These are phyloP conservation scores for Luffa aegyptiaca DNA, from an alignment of 306 rosid species.

Conservation along the genomic window DNA sequence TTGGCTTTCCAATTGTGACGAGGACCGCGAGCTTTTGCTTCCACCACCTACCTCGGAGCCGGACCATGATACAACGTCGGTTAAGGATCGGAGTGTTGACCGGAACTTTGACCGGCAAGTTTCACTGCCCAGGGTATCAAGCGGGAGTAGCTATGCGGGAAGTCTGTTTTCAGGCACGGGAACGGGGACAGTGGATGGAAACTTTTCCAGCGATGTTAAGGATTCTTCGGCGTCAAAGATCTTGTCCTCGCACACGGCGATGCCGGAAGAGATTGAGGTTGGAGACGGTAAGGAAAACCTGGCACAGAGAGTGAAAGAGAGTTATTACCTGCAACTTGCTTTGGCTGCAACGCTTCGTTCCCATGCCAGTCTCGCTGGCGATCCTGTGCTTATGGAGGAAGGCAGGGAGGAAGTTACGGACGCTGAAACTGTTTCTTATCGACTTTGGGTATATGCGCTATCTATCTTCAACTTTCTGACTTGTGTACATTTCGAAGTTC, in stretches of 20 bases:
- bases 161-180: conserved; percentile 83
- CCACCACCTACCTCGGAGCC: conserved; percentile 15
- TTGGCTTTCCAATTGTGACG: conserved; percentile 22
- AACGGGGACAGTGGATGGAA: conserved; percentile 57
- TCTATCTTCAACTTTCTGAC: background rate
- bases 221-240: conserved; percentile 25
- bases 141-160: conserved; percentile 75
- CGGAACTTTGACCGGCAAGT: conserved; percentile 56
- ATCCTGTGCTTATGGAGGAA: conserved; percentile 39
- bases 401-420: conserved; percentile 43
- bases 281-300: conserved; percentile 19
- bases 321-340: conserved; percentile 50
- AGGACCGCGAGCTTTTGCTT: conserved; percentile 40
- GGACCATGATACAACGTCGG: conserved; percentile 14
- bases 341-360: conserved; percentile 53
- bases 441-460: conserved; percentile 64
- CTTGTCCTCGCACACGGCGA: conserved; percentile 23
- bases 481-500: background rate
- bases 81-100: conserved; percentile 41
- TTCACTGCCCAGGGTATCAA: conserved; percentile 56
- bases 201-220: conserved; percentile 43
- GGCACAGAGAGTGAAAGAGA: conserved; percentile 37
- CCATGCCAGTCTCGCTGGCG: conserved; percentile 48
- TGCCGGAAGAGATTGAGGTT: conserved; percentile 8
- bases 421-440: conserved; percentile 70